These are phyloP conservation scores for Sclerotinia spermophila DNA, from an alignment of 2,329 filamentous ascomycete species.

Conservation along the genomic window DNA sequence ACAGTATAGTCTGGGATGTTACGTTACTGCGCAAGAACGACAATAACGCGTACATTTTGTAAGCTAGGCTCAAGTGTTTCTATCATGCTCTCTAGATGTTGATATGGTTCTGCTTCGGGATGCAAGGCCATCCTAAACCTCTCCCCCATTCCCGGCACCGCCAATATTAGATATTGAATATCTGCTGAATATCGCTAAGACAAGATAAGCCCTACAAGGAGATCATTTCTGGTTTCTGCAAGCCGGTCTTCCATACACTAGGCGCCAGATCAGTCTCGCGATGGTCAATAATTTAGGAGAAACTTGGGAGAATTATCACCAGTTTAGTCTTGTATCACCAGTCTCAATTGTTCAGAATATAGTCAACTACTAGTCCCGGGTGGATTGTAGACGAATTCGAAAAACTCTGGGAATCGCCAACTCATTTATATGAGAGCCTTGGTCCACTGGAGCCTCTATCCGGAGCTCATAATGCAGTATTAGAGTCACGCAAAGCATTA, in stretches of 20 bases:
- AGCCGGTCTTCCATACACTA: slow-evolving; percentile 6
- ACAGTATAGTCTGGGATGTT: background rate
- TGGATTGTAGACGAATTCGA: background rate
- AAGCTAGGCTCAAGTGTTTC: no score
- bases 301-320: background rate
- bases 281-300: background rate
- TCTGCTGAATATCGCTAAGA: slow-evolving; percentile 7
- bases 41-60: background rate
- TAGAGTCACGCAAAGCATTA: background rate
- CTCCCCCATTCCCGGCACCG: slow-evolving; percentile 19
- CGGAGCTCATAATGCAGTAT: background rate
- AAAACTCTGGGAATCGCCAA: background rate
- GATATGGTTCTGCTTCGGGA: no score
- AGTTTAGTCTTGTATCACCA: background rate
- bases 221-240: slow-evolving; percentile 21
- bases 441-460: background rate
- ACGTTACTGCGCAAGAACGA: background rate
- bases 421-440: background rate
- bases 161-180: slow-evolving; percentile 12
- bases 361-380: background rate
- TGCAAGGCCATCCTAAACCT: no score
- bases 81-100: no score
- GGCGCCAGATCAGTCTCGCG: background rate
- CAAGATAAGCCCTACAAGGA: background rate
- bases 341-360: background rate